Percentiles rank a stretch among this genome's conserved stretches.
Evolutionary conservation across 2,329 filamentous ascomycete genomes (phyloP).

Genomic region (Pleoardoris graminearum): DNA sequence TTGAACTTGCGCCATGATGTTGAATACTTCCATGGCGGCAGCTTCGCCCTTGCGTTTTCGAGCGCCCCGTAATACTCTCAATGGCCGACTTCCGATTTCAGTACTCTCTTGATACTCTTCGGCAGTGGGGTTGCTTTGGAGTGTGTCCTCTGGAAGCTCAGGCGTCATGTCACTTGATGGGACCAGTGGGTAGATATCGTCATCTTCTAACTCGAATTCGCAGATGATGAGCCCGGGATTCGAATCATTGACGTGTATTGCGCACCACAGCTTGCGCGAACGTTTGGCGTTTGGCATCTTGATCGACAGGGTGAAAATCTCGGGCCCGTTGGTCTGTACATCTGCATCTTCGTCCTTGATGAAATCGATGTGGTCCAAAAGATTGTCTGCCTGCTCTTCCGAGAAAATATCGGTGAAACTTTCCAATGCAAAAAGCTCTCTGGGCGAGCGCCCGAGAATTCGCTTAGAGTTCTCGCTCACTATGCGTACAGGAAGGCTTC

Average conservation of each 20-base stretch:
- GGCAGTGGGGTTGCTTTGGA: slow-evolving; percentile 70
- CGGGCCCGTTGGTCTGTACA: slow-evolving; percentile 73
- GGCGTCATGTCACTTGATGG: slow-evolving; percentile 62
- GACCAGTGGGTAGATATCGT: slow-evolving; percentile 67
- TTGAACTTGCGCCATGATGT: slow-evolving; percentile 89
- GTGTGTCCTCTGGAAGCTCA: slow-evolving; percentile 71
- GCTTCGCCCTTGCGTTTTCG: slow-evolving; percentile 76
- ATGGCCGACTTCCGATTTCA: slow-evolving; percentile 71
- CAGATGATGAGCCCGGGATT: slow-evolving; percentile 73
- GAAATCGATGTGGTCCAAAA: slow-evolving; percentile 86
- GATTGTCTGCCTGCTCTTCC: slow-evolving; percentile 80
- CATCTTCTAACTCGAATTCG: slow-evolving; percentile 87
- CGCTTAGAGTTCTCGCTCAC: slow-evolving; percentile 79
- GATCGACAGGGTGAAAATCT: slow-evolving; percentile 81
- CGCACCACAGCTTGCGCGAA: slow-evolving; percentile 79
- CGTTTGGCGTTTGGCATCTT: slow-evolving; percentile 57
- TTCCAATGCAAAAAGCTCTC: slow-evolving; percentile 71
- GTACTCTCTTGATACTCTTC: slow-evolving; percentile 79
- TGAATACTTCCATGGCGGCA: slow-evolving; percentile 86
- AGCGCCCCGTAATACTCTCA: slow-evolving; percentile 76
- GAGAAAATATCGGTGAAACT: slow-evolving; percentile 83
- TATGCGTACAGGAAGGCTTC: slow-evolving; percentile 69
- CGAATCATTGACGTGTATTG: slow-evolving; percentile 72
- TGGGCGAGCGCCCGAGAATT: slow-evolving; percentile 76
- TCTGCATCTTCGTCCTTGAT: slow-evolving; percentile 82